A percentile compares a stretch with the other conserved stretches of the same genome.
phyloP scores from a whole-genome alignment of 2,329 filamentous ascomycete genomes.

The Penicillium sp. region DNA sequence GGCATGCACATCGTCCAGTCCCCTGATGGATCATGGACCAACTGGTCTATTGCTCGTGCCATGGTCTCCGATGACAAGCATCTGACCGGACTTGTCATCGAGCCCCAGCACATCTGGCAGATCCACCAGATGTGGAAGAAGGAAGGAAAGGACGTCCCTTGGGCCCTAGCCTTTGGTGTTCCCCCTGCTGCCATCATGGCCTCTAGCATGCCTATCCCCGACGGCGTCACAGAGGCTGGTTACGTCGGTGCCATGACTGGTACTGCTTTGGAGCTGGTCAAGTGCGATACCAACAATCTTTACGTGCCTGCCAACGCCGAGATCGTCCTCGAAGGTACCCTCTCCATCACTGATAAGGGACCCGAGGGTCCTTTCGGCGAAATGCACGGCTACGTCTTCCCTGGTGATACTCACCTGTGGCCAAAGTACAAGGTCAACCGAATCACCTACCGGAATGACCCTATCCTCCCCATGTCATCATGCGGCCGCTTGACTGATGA shows the following conservation, averaged over 20 bases:
- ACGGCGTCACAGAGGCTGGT: conserved; percentile 55
- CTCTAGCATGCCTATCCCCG: conserved; percentile 55
- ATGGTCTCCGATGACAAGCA: conserved; percentile 56
- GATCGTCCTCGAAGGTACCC: conserved; percentile 59
- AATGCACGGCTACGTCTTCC: conserved; percentile 54
- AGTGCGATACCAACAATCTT: conserved; percentile 59
- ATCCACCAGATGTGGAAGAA: conserved; percentile 53
- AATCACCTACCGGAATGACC: conserved; percentile 57
- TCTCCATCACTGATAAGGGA: conserved; percentile 52
- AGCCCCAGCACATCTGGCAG: conserved; percentile 55
- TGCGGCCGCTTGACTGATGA: conserved; percentile 55
- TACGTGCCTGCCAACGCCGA: conserved; percentile 58
- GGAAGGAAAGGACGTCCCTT: conserved; percentile 28
- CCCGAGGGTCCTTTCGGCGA: conserved; percentile 60
- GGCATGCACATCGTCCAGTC: conserved; percentile 57
- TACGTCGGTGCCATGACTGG: conserved; percentile 58
- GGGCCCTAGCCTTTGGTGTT: conserved; percentile 50
- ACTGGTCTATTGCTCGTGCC: conserved; percentile 47
- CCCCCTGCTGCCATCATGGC: conserved; percentile 59
- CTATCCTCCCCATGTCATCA: conserved; percentile 56
- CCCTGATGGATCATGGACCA: conserved; percentile 55
- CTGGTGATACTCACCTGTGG: conserved; percentile 46
- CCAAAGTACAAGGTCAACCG: conserved; percentile 53
- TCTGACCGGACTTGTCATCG: conserved; percentile 51
- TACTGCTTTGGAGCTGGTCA: conserved; percentile 54